Conservation (phyloP, 192 early-diverging fungal genomes). For the Chytriomyces confervae region DNA sequence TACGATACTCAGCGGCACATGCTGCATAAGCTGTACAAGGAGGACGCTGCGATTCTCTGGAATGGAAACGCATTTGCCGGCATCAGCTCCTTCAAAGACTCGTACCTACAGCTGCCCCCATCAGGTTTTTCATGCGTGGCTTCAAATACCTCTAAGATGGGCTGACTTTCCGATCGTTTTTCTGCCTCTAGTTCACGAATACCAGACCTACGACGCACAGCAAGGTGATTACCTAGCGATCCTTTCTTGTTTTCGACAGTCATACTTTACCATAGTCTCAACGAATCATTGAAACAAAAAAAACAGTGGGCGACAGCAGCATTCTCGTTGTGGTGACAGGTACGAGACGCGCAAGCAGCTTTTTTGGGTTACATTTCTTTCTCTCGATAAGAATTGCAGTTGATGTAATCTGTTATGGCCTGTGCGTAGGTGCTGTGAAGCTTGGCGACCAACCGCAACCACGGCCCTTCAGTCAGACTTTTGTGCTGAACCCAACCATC, state of each 20-base stretch:
- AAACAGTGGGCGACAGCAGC: conserved; percentile 19
- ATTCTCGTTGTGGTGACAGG: conserved; percentile 31
- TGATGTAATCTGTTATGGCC: background rate
- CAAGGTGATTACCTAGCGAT: conserved; percentile 35
- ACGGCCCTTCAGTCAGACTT: conserved; percentile 43
- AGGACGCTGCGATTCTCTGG: conserved; percentile 46
- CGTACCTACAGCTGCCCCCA: conserved; percentile 43
- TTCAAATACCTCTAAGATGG: background rate
- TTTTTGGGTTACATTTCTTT: background rate
- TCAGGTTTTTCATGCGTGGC: conserved; percentile 30
- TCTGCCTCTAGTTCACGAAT: conserved; percentile 36
- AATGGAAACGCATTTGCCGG: conserved; percentile 50
- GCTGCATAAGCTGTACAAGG: conserved; percentile 48
- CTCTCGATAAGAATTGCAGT: background rate
- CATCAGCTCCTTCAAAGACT: conserved; percentile 28
- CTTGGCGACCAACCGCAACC: conserved; percentile 42
- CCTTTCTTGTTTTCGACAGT: background rate
- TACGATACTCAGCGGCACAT: conserved; percentile 53
- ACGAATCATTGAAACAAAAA: background rate
- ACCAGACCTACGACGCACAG: conserved; percentile 47
- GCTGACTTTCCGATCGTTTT: background rate
- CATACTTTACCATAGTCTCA: background rate
- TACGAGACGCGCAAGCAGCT: background rate
- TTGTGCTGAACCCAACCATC: conserved; percentile 41
- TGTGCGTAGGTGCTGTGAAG: conserved; percentile 38